Percentiles rank a stretch among this genome's conserved stretches.
Conservation (phyloP, 225 moss, liverwort and hornwort genomes). For the Marchantia polymorpha region DNA sequence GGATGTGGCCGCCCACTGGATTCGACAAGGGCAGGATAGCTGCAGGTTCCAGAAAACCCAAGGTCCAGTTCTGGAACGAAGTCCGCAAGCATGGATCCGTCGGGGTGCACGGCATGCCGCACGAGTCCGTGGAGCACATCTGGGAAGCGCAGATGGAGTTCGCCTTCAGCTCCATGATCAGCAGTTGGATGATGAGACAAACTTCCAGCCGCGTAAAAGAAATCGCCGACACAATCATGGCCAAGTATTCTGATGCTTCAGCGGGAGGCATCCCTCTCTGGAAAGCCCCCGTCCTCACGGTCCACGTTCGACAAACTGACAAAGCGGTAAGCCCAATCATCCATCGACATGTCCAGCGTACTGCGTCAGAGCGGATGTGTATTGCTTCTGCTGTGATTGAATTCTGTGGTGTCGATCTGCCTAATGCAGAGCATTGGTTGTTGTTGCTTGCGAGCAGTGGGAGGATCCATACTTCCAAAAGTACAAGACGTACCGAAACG, state of each 20-base stretch:
- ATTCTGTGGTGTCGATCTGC: constrained; percentile 1
- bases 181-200: constrained; percentile 42
- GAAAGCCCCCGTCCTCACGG: constrained; percentile 33
- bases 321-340: constrained; percentile 21
- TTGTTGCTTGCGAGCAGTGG: not conserved
- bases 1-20: not conserved
- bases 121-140: constrained; percentile 12
- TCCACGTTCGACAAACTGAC: constrained; percentile 43
- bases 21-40: not conserved
- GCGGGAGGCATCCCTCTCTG: constrained; percentile 26
- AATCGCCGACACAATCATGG: constrained; percentile 39
- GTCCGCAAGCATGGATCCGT: constrained; percentile 12
- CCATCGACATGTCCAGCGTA: too few relatives aligned
- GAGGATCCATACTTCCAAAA: constrained; percentile 33
- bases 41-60: not conserved
- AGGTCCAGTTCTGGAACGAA: constrained; percentile 6
- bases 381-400: not conserved
- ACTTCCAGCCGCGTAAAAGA: constrained; percentile 17
- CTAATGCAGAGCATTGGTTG: not conserved
- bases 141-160: constrained; percentile 14
- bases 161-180: constrained; percentile 17
- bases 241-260: constrained; percentile 23
- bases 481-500: constrained; percentile 17
- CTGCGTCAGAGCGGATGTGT: not conserved
- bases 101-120: constrained; percentile 14